These are phyloP conservation scores for Candida railenensis DNA, from an alignment of 805 yeast species.

Conservation along the genomic window DNA sequence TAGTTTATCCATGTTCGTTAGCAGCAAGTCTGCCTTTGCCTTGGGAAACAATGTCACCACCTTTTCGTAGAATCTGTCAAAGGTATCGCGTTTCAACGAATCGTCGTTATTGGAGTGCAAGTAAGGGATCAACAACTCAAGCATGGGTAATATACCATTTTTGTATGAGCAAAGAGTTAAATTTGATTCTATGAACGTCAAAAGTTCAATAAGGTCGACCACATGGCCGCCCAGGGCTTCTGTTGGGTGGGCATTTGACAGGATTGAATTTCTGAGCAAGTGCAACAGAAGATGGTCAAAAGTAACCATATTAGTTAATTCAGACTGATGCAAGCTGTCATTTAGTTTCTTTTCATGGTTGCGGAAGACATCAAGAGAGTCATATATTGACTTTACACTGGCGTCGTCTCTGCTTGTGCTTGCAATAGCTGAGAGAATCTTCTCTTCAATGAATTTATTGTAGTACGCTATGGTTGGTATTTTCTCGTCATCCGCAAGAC, in stretches of 20 bases:
- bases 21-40: slow-evolving; percentile 12
- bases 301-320: slow-evolving; percentile 9
- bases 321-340: slow-evolving; percentile 12
- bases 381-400: slow-evolving; percentile 11
- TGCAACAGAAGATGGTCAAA: slow-evolving; percentile 2
- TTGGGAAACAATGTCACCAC: background rate
- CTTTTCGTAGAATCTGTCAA: background rate
- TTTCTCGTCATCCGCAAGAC: slow-evolving; percentile 11
- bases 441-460: slow-evolving; percentile 6
- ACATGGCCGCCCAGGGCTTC: background rate
- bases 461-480: slow-evolving; percentile 12
- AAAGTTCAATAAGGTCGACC: background rate
- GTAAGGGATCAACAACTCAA: background rate
- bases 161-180: background rate
- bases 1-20: slow-evolving; percentile 22
- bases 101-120: background rate
- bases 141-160: background rate
- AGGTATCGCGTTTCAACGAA: background rate
- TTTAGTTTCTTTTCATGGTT: slow-evolving; percentile 14
- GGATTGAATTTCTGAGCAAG: background rate
- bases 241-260: background rate
- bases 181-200: background rate
- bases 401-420: slow-evolving; percentile 6
- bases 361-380: slow-evolving; percentile 11
- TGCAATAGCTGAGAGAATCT: background rate